These are phyloP conservation scores for Allodekkera sacchari DNA, from an alignment of 805 yeast genomes.

Conservation along the genomic window DNA sequence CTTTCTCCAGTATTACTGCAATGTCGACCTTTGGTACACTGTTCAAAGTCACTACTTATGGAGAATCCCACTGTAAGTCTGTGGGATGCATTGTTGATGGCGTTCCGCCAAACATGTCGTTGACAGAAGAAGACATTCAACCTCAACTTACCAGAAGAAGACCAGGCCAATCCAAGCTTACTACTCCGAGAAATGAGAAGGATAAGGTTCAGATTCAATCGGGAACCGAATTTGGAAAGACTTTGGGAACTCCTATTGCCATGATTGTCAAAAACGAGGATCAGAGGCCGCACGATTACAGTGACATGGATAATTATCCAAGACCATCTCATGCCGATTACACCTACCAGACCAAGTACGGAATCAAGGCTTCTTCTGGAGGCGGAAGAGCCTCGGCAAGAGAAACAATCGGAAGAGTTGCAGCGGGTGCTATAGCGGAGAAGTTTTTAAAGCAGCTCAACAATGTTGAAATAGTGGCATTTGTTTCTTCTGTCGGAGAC, in stretches of 20 bases:
- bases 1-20: no score
- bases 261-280: constrained; percentile 91
- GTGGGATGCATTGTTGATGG: constrained; percentile 99
- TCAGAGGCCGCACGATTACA: constrained; percentile 93
- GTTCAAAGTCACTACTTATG: constrained; percentile 84
- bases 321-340: constrained; percentile 98
- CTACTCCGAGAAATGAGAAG: constrained; percentile 95
- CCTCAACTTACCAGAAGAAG: constrained; percentile 95
- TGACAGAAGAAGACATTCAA: constrained; percentile 83
- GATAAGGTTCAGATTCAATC: constrained; percentile 89
- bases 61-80: constrained; percentile 95
- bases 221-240: constrained; percentile 85
- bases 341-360: constrained; percentile 87
- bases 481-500: constrained; percentile 87
- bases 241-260: constrained; percentile 93
- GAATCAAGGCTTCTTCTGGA: constrained; percentile 88
- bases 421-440: constrained; percentile 98
- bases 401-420: constrained; percentile 97
- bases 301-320: constrained; percentile 91
- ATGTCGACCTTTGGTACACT: constrained; percentile 71
- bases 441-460: constrained; percentile 71
- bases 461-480: constrained; percentile 90
- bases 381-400: constrained; percentile 97
- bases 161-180: constrained; percentile 89
- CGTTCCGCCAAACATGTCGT: constrained; percentile 88